Evolutionary conservation across 495 filamentous ascomycete genomes (phyloP).

Genomic region (Hyaloscypha hepaticicola): DNA sequence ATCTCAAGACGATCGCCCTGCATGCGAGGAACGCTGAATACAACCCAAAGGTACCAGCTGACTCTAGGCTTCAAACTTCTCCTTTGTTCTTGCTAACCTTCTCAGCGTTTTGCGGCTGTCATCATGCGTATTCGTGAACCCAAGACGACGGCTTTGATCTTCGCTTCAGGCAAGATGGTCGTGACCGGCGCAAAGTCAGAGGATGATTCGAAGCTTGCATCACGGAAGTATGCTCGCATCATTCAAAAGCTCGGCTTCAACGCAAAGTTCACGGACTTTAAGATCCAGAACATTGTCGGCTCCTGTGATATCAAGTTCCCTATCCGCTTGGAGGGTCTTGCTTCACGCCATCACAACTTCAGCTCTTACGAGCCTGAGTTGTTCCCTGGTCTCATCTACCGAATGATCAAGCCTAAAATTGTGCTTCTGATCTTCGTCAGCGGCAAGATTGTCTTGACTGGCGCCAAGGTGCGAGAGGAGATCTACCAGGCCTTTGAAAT

Average conservation of each 20-base stretch:
- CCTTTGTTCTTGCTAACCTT: conserved; percentile 30
- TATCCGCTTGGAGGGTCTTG: conserved; percentile 93
- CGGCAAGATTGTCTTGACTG: conserved; percentile 97
- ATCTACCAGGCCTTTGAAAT: conserved; percentile 98
- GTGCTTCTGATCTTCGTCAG: conserved; percentile 98
- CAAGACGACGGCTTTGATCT: conserved; percentile 97
- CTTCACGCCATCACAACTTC: conserved; percentile 97
- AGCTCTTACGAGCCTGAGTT: conserved; percentile 98
- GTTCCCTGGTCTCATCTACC: conserved; percentile 98
- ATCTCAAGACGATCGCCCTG: conserved; percentile 98
- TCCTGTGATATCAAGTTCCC: conserved; percentile 99
- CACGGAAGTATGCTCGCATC: conserved; percentile 97
- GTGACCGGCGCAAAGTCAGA: conserved; percentile 98
- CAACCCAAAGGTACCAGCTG: conserved; percentile 83
- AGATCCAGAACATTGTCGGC: conserved; percentile 99
- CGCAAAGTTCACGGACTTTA: conserved; percentile 99
- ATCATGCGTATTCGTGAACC: conserved; percentile 99
- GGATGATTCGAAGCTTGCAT: conserved; percentile 95
- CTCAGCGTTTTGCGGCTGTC: conserved; percentile 97
- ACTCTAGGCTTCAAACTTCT: conserved; percentile 35
- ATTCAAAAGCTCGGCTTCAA: conserved; percentile 99
- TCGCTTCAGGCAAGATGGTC: conserved; percentile 99
- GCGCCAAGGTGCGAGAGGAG: conserved; percentile 97
- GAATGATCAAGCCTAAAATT: conserved; percentile 99
- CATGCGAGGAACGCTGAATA: conserved; percentile 99